Base-by-base conservation (phyloP, 2,329 filamentous ascomycete genomes). In the Arthrobotrys musiformis region DNA sequence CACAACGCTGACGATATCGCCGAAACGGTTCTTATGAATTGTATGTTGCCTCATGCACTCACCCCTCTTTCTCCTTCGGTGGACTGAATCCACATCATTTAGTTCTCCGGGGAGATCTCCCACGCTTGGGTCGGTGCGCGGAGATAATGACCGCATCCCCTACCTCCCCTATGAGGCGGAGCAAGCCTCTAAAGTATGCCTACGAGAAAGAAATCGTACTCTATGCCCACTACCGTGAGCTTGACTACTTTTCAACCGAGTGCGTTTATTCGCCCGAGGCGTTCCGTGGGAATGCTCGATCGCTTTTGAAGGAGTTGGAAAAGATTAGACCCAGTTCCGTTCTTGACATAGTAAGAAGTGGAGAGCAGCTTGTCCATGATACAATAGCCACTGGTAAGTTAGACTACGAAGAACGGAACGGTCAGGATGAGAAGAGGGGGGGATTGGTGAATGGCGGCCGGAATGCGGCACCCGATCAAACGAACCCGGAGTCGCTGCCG, bases 161-260 rank as follows among this genome's bases (percentile, higher is more conserved):
- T 33, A 88, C 87, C n/a, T 93, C 92, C 74, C 93, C 96, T 77
- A 94, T 97, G 79, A 96, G 97, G 85, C 89, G 95, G 79, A 97
- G 93, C 84, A 99, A 99, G 84, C 95, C 95, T 13, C 87, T 99
- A 52, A 98, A 99, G 84, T 99, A 98, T 83, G 94, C 94, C 0
- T 99, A 98, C 82, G 95, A 99, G 83, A 99, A 99, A 85, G 95
- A 99, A 83, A 99, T 99, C 80, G 95, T 99, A 17, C 87, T 99
- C 4, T 99, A 99, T 82, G 95, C 95, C 4, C 93, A 98, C 82
- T 93, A 99, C 86, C 97, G 95, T 84, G 94, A 94, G 83, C 87
- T 99, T 79, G 94, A 98, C 83, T 99, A 99, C 84, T 99, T 99
- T 84, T 97, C 91, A 81, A 99, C 95, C 0, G 95, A 99, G 84